These are phyloP conservation scores for Claviceps pazoutovae DNA, from an alignment of 2,329 filamentous ascomycete species.

Conservation along the genomic window DNA sequence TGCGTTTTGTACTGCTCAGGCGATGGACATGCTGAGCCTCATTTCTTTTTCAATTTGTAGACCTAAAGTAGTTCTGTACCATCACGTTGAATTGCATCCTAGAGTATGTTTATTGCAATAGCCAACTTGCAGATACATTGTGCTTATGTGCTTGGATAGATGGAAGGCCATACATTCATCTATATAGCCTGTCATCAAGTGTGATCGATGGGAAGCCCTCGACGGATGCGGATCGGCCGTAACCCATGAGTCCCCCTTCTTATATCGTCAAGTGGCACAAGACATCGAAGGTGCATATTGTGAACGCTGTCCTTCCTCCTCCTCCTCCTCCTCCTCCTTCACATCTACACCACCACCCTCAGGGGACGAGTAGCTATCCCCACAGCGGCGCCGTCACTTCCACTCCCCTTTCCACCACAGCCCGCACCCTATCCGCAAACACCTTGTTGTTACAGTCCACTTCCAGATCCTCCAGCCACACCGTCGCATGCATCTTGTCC, in stretches of 20 bases:
- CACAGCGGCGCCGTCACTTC: conserved; percentile 73
- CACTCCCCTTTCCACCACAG: conserved; percentile 78
- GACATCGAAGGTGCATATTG: not conserved
- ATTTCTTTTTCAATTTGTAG: conserved; percentile 15
- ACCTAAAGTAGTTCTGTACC: conserved; percentile 18
- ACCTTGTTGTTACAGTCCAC: conserved; percentile 73
- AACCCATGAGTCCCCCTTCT: not conserved
- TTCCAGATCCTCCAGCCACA: conserved; percentile 86
- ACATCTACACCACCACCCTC: not conserved
- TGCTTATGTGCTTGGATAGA: not conserved
- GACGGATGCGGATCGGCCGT: not conserved
- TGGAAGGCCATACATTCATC: not conserved
- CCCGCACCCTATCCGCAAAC: conserved; percentile 70
- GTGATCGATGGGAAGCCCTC: no score
- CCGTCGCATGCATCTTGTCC: conserved; percentile 72
- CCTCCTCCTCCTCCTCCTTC: not conserved
- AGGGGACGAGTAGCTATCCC: conserved; percentile 22
- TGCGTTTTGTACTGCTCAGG: not conserved
- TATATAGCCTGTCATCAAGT: no score
- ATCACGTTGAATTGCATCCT: conserved; percentile 11
- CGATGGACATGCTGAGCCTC: conserved; percentile 3
- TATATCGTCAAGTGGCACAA: not conserved
- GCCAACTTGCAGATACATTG: not conserved
- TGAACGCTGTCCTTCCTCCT: not conserved
- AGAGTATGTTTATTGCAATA: conserved; percentile 2